Conservation (phyloP, 2,329 filamentous ascomycete genomes). For the Clonostachys rosea region DNA sequence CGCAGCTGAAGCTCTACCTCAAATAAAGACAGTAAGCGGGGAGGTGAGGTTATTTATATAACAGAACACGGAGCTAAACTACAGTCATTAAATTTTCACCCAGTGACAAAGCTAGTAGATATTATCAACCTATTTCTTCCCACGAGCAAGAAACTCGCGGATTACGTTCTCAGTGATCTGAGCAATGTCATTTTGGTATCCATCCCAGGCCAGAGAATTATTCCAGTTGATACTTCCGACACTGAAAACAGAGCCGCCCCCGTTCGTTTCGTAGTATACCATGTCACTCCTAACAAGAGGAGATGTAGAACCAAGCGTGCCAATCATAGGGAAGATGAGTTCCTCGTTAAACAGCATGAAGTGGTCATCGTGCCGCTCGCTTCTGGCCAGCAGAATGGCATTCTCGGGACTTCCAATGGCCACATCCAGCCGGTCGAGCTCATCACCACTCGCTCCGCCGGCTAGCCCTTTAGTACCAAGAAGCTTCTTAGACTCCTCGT, state of each 20-base stretch:
- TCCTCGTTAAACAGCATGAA: slow-evolving; percentile 16
- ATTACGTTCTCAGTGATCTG: slow-evolving; percentile 14
- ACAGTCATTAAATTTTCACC: too few relatives aligned
- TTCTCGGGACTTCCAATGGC: slow-evolving; percentile 19
- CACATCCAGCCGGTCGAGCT: slow-evolving; percentile 25
- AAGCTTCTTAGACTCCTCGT: slow-evolving; percentile 5
- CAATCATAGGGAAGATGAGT: slow-evolving; percentile 12
- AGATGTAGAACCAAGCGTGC: slow-evolving; percentile 11
- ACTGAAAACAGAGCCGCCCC: slow-evolving; percentile 14
- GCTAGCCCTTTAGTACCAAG: slow-evolving; percentile 17
- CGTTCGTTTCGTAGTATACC: slow-evolving; percentile 13
- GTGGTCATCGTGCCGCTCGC: slow-evolving; percentile 8
- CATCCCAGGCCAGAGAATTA: slow-evolving; percentile 12
- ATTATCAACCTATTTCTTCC: neutral
- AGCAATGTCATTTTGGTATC: slow-evolving; percentile 16
- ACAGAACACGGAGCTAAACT: too few relatives aligned
- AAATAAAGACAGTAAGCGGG: too few relatives aligned
- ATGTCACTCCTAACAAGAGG: slow-evolving; percentile 12
- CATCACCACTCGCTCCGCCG: slow-evolving; percentile 23
- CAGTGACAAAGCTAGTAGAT: too few relatives aligned
- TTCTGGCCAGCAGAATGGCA: slow-evolving; percentile 16
- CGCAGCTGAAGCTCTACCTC: too few relatives aligned
- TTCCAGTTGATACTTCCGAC: slow-evolving; percentile 20
- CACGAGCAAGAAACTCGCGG: slow-evolving; percentile 5
- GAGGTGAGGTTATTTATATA: too few relatives aligned